These are phyloP conservation scores for Fusarium caatingaense DNA, from an alignment of 2,329 filamentous ascomycete species.

Conservation along the genomic window DNA sequence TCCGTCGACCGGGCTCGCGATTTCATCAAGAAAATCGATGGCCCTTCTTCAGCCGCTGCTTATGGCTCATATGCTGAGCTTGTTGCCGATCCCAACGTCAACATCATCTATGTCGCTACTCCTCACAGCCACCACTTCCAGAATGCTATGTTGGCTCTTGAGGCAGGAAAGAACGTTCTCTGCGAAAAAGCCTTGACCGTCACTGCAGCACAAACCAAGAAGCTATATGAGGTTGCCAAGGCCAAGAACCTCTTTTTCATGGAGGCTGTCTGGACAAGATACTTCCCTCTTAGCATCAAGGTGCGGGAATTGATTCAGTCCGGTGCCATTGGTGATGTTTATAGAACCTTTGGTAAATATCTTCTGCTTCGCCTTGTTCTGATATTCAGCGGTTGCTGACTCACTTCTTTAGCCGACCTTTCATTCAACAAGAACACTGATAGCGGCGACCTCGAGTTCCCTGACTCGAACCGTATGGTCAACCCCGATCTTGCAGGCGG, in stretches of 20 bases:
- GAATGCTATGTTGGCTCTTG: slow-evolving; percentile 85
- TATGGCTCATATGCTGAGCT: slow-evolving; percentile 88
- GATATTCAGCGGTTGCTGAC: slow-evolving; percentile 15
- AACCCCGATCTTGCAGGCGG: slow-evolving; percentile 87
- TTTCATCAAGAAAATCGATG: slow-evolving; percentile 78
- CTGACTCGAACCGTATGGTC: slow-evolving; percentile 78
- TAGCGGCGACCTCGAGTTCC: slow-evolving; percentile 67
- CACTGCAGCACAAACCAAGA: slow-evolving; percentile 79
- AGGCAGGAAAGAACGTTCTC: slow-evolving; percentile 87
- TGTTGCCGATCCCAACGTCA: slow-evolving; percentile 80
- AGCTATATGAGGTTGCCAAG: slow-evolving; percentile 76
- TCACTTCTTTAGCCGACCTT: slow-evolving; percentile 60
- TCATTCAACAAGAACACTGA: slow-evolving; percentile 69
- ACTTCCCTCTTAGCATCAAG: slow-evolving; percentile 85
- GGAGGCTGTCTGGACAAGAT: slow-evolving; percentile 92
- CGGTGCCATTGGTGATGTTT: slow-evolving; percentile 69
- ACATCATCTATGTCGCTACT: slow-evolving; percentile 90
- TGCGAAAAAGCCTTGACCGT: slow-evolving; percentile 94
- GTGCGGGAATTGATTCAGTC: slow-evolving; percentile 72
- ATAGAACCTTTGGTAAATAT: slow-evolving; percentile 65
- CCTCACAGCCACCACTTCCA: slow-evolving; percentile 95
- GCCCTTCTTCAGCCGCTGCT: slow-evolving; percentile 73
- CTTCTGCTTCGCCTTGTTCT: background rate
- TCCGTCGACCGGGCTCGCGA: slow-evolving; percentile 75
- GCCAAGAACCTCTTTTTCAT: slow-evolving; percentile 81